Conservation (phyloP, 495 filamentous ascomycete species). For the Astrothelium macrocarpum region DNA sequence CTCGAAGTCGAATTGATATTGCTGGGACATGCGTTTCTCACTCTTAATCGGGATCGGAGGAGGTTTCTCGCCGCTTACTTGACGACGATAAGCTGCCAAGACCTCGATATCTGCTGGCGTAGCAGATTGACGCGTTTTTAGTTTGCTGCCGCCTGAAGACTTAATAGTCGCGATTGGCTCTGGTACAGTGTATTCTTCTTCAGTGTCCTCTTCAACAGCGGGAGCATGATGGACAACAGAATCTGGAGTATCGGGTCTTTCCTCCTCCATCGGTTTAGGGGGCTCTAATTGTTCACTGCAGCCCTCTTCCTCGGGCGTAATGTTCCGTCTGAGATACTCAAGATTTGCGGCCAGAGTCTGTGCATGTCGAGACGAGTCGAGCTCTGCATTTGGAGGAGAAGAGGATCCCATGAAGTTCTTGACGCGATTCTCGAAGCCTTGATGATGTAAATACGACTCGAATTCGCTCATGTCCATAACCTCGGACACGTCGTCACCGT, state of each 20-base stretch:
- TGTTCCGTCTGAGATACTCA: background rate
- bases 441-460: background rate
- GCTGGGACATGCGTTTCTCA: slow-evolving; percentile 47
- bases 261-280: background rate
- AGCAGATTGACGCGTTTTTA: slow-evolving; percentile 83
- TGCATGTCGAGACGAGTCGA: background rate
- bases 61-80: slow-evolving; percentile 55
- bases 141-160: slow-evolving; percentile 62
- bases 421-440: background rate
- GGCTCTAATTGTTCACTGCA: background rate
- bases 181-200: slow-evolving; percentile 53
- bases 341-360: background rate
- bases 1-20: slow-evolving; percentile 49
- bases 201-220: slow-evolving; percentile 30
- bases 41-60: slow-evolving; percentile 25
- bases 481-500: background rate
- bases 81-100: slow-evolving; percentile 79
- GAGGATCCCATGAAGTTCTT: background rate
- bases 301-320: slow-evolving; percentile 25
- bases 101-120: slow-evolving; percentile 74
- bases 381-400: background rate
- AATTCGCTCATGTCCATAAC: slow-evolving; percentile 5
- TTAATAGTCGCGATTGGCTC: slow-evolving; percentile 86
- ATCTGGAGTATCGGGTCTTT: slow-evolving; percentile 60
- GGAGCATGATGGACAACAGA: slow-evolving; percentile 84